Evolutionary conservation across 78 protist genomes (phyloP), one percentile per base, ranked within the genome.

Genomic region (Trichosphaerium sp.): DNA sequence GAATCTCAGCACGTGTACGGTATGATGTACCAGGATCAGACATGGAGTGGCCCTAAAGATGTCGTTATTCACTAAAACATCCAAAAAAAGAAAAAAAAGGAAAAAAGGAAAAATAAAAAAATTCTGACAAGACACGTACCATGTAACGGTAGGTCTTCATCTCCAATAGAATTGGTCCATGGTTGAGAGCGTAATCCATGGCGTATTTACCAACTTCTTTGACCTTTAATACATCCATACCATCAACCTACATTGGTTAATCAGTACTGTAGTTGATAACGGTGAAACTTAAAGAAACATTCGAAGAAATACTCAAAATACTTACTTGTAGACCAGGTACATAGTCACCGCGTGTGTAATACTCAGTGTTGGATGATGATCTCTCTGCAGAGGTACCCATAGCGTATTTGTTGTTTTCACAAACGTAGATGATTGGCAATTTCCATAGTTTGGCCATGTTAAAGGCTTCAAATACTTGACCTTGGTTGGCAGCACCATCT

Each of bases 401-500:
- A 57, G 95, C 98, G 72, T 87, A 92, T 59, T 82, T 42, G 89
- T 94, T 94, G 89, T 94, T 90, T 69, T 94, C 98, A 75, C 90
- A 75, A 32, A 88, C 71, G 74, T 82, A 92, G 63, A 90, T 51
- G 54, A 37, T 35, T 25, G 97, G 98, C 39, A 92, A 68, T 74
- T 92, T 82, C 94, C 94, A 88, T 60, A 94, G 80, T 3, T 48
- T 42, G 42, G 96, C 94, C 94, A 94, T 94, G 85, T 94, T 94
- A 80, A 59, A 71, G 18, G 96, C 92, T 69, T 90, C 87, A 52
- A 67, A 79, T 14, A 84, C 64, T 73, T 83, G 95, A 18, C 88
- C 92, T 75, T 94, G 98, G 65, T 91, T 91, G 77, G 96, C 90
- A 3, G 98, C 98, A 40, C 98, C 98, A 47, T 94, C 98, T 47